Evolutionary conservation across 305 asterid species (phyloP), one percentile per base, ranked within the genome.

Genomic region (Withania somnifera): DNA sequence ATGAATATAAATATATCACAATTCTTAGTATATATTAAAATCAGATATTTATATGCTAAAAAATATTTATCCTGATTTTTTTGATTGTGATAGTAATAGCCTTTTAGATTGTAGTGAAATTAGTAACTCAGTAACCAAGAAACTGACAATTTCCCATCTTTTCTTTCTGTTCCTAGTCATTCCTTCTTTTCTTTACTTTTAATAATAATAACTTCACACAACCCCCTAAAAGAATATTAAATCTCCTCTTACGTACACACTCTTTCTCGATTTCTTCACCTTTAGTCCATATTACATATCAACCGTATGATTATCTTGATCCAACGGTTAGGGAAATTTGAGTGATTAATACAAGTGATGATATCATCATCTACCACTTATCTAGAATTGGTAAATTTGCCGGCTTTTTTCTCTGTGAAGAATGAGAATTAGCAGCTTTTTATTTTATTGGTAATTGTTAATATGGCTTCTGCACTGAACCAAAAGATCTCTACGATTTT

Each of bases 81-180:
- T 36, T 71, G 58, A 71, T 24, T 24, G 79, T 15, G 60, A 73
- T 26, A 47, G 79, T 24, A 47, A 15, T 71, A 24, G 24, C 20
- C 69, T 26, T 51, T 63, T 7, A 28, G 42, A 30, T 2, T 26
- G 22, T 28, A 28, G 22, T 63, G 22, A 63, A 28, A 11, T 56
- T n/a, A 15, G 17, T 5, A 38, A 36, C 52, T 3, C 77, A 11
- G 5, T 19, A 47, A 26, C 47, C 79, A 22, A 73, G 40, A 47
- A 1, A 42, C 79, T 73, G 79, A 47, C 79, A 73, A 73, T 26
- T 47, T 73, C 60, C 79, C 42, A 73, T 73, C 79, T 73, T 73
- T 73, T 73, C 79, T 73, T 73, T 73, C 79, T 73, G 79, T 73
- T 73, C 79, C 60, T 73, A 73, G 79, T 73, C 79, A 73, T 47